These are phyloP conservation scores for Xylaria grammica DNA, from an alignment of 495 filamentous ascomycete genomes.

Conservation along the genomic window DNA sequence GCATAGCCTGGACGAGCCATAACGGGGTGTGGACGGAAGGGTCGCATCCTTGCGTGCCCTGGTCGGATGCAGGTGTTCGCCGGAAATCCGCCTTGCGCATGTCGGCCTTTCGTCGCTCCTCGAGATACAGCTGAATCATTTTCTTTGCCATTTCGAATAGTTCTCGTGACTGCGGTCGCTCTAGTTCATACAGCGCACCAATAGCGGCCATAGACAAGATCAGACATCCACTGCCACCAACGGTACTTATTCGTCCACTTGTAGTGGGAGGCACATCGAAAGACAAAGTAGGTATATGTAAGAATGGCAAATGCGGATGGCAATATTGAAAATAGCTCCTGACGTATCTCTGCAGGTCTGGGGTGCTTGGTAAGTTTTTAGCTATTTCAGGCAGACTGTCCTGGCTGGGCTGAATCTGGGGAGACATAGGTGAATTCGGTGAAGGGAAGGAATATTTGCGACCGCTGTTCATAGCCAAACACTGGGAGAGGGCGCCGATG, in stretches of 20 bases:
- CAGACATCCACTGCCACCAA: slow-evolving; percentile 86
- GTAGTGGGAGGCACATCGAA: slow-evolving; percentile 80
- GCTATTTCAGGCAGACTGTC: slow-evolving; percentile 55
- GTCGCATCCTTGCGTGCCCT: slow-evolving; percentile 60
- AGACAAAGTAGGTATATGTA: slow-evolving; percentile 89
- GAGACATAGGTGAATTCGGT: slow-evolving; percentile 67
- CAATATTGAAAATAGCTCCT: slow-evolving; percentile 92
- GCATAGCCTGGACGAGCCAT: slow-evolving; percentile 98
- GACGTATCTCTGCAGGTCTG: slow-evolving; percentile 91
- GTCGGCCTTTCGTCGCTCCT: slow-evolving; percentile 90
- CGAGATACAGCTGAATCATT: slow-evolving; percentile 91
- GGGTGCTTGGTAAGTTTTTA: slow-evolving; percentile 76
- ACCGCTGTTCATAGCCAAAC: slow-evolving; percentile 71
- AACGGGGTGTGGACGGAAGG: slow-evolving; percentile 81
- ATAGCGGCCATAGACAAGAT: slow-evolving; percentile 96
- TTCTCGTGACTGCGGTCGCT: slow-evolving; percentile 77
- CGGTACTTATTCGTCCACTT: slow-evolving; percentile 66
- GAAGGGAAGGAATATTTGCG: slow-evolving; percentile 79
- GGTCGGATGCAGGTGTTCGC: slow-evolving; percentile 55
- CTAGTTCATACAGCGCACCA: slow-evolving; percentile 91
- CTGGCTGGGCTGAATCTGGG: slow-evolving; percentile 55
- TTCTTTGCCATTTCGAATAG: slow-evolving; percentile 93
- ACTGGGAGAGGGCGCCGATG: slow-evolving; percentile 79
- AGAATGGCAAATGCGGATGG: slow-evolving; percentile 91
- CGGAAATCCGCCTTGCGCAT: slow-evolving; percentile 79